These are phyloP conservation scores for Erythrobasidium hasegawianum DNA, from an alignment of 1,284 basidiomycete species.

Conservation along the genomic window DNA sequence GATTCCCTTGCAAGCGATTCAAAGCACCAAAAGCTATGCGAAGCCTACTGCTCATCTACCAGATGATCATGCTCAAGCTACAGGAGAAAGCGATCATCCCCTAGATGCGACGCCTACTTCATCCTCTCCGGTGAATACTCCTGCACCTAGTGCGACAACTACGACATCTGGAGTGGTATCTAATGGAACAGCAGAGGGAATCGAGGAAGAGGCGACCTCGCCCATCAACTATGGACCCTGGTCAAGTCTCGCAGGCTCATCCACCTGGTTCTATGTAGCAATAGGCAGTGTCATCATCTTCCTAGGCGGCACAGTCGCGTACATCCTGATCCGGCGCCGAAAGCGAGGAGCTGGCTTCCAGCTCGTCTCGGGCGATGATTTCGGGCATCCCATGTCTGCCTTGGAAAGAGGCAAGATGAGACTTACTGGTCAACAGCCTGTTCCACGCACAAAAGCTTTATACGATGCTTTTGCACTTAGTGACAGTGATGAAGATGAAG, in stretches of 20 bases:
- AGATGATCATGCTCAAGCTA: slow-evolving; percentile 65
- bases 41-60: slow-evolving; percentile 89
- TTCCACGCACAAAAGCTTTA: slow-evolving; percentile 47
- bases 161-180: slow-evolving; percentile 1
- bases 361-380: slow-evolving; percentile 50
- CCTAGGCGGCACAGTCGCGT: slow-evolving; percentile 46
- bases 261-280: slow-evolving; percentile 51
- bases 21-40: slow-evolving; percentile 59
- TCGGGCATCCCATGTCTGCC: slow-evolving; percentile 39
- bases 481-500: slow-evolving; percentile 46
- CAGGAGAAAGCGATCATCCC: slow-evolving; percentile 41
- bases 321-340: slow-evolving; percentile 46
- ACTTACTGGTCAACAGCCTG: slow-evolving; percentile 15
- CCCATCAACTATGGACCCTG: slow-evolving; percentile 38
- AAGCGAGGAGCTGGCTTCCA: slow-evolving; percentile 44
- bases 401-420: slow-evolving; percentile 42
- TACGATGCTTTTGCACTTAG: slow-evolving; percentile 50
- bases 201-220: slow-evolving; percentile 11
- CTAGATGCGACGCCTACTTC: slow-evolving; percentile 10
- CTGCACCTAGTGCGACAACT: neutral
- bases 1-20: slow-evolving; percentile 35
- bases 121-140: neutral
- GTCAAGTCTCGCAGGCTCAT: slow-evolving; percentile 39
- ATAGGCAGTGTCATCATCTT: slow-evolving; percentile 49
- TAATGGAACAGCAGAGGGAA: neutral